Conservation (phyloP, 257 asterid species). For the Coffea canephora region DNA sequence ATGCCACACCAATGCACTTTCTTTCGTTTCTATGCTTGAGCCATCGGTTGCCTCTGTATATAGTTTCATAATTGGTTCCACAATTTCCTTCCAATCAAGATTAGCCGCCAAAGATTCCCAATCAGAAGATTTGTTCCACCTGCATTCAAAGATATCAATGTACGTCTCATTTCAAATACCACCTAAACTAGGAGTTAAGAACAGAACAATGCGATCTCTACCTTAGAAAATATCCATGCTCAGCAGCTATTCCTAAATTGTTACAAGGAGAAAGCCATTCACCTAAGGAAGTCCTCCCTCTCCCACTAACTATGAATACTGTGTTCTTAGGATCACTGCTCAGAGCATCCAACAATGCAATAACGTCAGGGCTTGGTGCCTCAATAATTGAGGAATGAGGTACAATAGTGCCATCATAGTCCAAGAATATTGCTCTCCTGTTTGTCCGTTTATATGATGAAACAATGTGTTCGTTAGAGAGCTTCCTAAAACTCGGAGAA, state of each 20-base stretch:
- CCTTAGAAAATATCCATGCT: slow-evolving; percentile 86
- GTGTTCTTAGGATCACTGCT: slow-evolving; percentile 72
- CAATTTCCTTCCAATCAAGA: slow-evolving; percentile 84
- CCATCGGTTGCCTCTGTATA: slow-evolving; percentile 93
- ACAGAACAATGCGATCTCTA: slow-evolving; percentile 18
- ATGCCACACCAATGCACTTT: slow-evolving; percentile 94
- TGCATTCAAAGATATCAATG: slow-evolving; percentile 22
- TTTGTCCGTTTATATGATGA: slow-evolving; percentile 60
- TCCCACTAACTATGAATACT: slow-evolving; percentile 83
- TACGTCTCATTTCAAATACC: slow-evolving; percentile 5
- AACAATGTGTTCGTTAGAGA: slow-evolving; percentile 60
- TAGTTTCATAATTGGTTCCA: slow-evolving; percentile 73
- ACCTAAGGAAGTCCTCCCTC: slow-evolving; percentile 55
- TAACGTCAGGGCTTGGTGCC: slow-evolving; percentile 68
- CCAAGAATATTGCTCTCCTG: slow-evolving; percentile 83
- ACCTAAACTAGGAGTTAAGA: neutral
- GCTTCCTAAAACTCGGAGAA: slow-evolving; percentile 81
- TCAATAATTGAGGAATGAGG: slow-evolving; percentile 61
- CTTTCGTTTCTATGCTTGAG: slow-evolving; percentile 77
- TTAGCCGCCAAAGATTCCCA: slow-evolving; percentile 74
- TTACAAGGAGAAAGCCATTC: slow-evolving; percentile 87
- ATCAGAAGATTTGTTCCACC: slow-evolving; percentile 53
- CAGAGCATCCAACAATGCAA: slow-evolving; percentile 51
- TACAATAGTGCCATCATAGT: slow-evolving; percentile 92
- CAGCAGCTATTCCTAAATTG: slow-evolving; percentile 80